These are phyloP conservation scores for Silene vulgaris DNA, from an alignment of 179 eudicot species.

Conservation along the genomic window DNA sequence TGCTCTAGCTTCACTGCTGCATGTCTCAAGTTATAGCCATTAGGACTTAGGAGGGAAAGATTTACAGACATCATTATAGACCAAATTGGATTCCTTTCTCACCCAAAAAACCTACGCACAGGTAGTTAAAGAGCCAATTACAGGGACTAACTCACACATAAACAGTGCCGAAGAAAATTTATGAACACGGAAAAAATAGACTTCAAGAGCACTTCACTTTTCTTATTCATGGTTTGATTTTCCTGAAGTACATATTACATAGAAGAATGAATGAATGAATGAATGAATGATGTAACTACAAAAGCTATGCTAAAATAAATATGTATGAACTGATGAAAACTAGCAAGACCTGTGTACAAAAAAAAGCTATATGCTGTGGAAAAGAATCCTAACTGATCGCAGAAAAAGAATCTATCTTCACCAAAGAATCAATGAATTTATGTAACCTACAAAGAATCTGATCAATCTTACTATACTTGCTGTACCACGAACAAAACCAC, in stretches of 20 bases:
- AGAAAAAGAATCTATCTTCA: slow-evolving; percentile 32
- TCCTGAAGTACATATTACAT: slow-evolving; percentile 10
- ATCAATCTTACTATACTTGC: slow-evolving; percentile 16
- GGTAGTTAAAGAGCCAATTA: no score
- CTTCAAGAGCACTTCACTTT: background rate
- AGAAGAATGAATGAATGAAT: slow-evolving; percentile 20
- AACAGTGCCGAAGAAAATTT: no score
- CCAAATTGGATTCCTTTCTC: no score
- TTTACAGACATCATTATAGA: no score
- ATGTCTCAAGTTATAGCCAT: no score
- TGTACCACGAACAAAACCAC: slow-evolving; percentile 12
- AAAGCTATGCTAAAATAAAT: slow-evolving; percentile 9
- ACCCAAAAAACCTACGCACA: no score
- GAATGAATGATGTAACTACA: slow-evolving; percentile 18
- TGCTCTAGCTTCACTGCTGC: no score
- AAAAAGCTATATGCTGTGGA: slow-evolving; percentile 9
- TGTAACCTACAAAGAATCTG: slow-evolving; percentile 39
- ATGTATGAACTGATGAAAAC: no score
- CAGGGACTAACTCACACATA: no score
- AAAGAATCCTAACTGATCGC: slow-evolving; percentile 19
- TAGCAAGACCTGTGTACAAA: no score
- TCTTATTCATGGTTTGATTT: background rate
- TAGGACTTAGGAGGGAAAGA: no score
- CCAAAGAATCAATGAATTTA: slow-evolving; percentile 35
- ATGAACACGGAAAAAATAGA: background rate